Evolutionary conservation across 176 grass and related monocot genomes (phyloP).

Genomic region (Oryza punctata): DNA sequence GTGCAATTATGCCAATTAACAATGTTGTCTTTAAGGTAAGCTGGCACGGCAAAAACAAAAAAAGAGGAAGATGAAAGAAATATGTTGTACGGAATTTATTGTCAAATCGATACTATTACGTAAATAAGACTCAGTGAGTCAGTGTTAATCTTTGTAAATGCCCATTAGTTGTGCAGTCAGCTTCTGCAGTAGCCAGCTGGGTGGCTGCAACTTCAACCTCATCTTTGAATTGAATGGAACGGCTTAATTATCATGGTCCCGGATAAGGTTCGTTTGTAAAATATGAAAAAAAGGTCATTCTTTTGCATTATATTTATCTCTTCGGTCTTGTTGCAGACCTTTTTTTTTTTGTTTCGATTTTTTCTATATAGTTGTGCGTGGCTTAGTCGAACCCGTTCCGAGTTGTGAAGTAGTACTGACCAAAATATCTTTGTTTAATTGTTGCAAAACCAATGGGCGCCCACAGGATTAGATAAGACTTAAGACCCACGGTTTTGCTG

Average conservation of each 20-base stretch:
- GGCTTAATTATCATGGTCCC: background rate
- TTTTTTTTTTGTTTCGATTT: background rate
- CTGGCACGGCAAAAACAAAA: background rate
- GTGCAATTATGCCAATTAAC: background rate
- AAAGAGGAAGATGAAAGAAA: background rate
- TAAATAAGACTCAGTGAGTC: background rate
- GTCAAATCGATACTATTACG: background rate
- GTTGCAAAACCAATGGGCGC: slow-evolving; percentile 25
- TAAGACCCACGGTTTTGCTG: slow-evolving; percentile 23
- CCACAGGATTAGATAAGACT: slow-evolving; percentile 15
- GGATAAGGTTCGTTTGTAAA: background rate
- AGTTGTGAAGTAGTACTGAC: background rate
- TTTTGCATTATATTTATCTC: background rate
- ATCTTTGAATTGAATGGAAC: background rate
- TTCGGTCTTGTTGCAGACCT: background rate
- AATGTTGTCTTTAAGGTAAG: background rate
- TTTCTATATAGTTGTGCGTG: too few relatives aligned
- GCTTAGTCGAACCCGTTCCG: background rate
- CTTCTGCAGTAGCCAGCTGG: background rate
- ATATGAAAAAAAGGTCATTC: background rate
- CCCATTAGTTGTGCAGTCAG: background rate
- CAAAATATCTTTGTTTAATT: background rate
- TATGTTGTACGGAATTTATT: background rate
- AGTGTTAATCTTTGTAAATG: background rate
- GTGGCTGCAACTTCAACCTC: background rate